A percentile compares a stretch with the other conserved stretches of the same genome.
These are phyloP conservation scores for Sonneratia caseolaris DNA, from an alignment of 345 rosid genomes.

Conservation along the genomic window DNA sequence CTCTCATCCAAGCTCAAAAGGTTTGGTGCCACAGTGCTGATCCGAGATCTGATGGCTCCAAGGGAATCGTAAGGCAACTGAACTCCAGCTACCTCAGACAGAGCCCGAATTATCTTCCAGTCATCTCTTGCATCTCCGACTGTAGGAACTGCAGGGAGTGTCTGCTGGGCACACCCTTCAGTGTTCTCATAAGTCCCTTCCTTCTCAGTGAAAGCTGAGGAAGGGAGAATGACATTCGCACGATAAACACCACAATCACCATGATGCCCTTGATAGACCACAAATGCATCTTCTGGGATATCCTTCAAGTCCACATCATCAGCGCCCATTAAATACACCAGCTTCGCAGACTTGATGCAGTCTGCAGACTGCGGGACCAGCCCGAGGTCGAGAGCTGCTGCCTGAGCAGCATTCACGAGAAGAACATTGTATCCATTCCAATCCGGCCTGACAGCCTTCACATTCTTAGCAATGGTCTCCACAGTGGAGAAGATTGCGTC, in stretches of 20 bases:
- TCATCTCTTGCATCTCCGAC: conserved; percentile 98
- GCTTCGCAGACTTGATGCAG: conserved; percentile 67
- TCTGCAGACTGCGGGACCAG: conserved; percentile 66
- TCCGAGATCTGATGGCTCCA: conserved; percentile 56
- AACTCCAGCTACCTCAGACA: conserved; percentile 77
- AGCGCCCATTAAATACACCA: conserved; percentile 93
- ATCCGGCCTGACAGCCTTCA: conserved; percentile 65
- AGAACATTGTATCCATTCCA: conserved; percentile 94
- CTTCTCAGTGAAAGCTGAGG: conserved; percentile 87
- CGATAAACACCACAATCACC: conserved; percentile 81
- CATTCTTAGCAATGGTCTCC: conserved; percentile 63
- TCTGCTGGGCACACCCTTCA: conserved; percentile 81
- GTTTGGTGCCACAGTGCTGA: conserved; percentile 80
- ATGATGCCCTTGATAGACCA: conserved; percentile 95
- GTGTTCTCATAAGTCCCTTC: conserved; percentile 94
- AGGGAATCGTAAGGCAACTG: conserved; percentile 66
- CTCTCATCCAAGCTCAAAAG: conserved; percentile 62
- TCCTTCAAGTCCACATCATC: conserved; percentile 79
- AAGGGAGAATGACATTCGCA: conserved; percentile 88
- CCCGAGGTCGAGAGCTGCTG: conserved; percentile 97
- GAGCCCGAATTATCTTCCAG: conserved; percentile 91
- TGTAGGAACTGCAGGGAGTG: conserved; percentile 92
- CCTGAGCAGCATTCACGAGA: conserved; percentile 91
- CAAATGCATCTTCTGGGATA: conserved; percentile 78
- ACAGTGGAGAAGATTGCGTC: conserved; percentile 67